Evolutionary conservation across 1,139 yeast genomes (phyloP), one percentile per base, ranked within the genome.

Genomic region (Nakaseomyces delphensis): DNA sequence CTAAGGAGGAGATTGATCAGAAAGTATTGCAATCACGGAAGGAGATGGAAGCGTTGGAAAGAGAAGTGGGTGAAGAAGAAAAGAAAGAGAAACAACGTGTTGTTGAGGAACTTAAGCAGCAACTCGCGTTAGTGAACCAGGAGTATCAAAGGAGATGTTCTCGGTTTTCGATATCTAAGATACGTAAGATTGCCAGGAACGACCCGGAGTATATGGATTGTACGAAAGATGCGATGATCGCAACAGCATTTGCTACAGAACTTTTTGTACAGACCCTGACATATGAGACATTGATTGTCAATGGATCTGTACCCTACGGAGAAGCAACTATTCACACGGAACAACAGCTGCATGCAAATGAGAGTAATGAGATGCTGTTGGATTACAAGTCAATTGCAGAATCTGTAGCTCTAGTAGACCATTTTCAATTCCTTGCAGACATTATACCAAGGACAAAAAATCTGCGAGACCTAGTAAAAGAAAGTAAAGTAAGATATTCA

Each of bases 231-330:
- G 94, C 96, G 0, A 85, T 83, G 10, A 82, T 79, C 52, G 80
- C 95, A 13, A 73, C 93, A 1, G 94, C 94, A 0, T 74, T 84
- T 38, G 95, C 96, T 3, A 82, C 96, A 0, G 96, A 89, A 57
- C 65, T 84, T 38, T 89, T 91, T 60, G 74, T 89, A 10, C 84
- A 83, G 62, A 76, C 81, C 53, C 68, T 89, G 43, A 75, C 87
- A 1, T 91, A 81, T 57, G 93, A 85, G 54, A 91, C 95, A 0
- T 67, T 80, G 20, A 67, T 33, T 8, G 37, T 33, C 16, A 33
- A 33, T 15, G 37, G 37, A 11, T 33, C 37, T 5, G 37, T 33
- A 11, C 37, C 37, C 27, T 33, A 33, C 14, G 37, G 37, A 10
- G 37, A 33, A 13, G 37, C 18, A 10, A 18, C 25, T 11, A 13